Evolutionary conservation across 2,329 filamentous ascomycete genomes (phyloP).

Genomic region (Aureobasidium vineae): DNA sequence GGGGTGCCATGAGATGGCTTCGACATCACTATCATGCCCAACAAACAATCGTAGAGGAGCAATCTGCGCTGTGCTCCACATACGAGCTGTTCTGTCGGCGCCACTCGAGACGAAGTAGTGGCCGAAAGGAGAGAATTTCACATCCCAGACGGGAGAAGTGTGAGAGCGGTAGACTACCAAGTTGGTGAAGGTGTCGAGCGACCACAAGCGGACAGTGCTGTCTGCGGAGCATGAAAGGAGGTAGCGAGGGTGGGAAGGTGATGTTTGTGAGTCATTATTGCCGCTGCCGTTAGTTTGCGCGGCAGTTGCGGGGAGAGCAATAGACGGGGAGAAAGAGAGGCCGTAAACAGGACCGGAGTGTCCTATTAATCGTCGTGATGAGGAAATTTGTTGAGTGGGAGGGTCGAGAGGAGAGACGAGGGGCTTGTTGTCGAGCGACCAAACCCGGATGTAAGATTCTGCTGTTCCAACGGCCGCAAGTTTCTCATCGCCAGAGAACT

Average conservation of each 20-base stretch:
- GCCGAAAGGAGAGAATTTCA: constrained; percentile 87
- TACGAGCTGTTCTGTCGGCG: constrained; percentile 82
- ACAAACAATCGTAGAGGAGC: constrained; percentile 84
- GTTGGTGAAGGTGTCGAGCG: constrained; percentile 85
- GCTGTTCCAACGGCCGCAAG: constrained; percentile 86
- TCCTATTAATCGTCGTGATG: constrained; percentile 75
- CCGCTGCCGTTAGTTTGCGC: constrained; percentile 41
- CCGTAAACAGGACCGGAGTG: constrained; percentile 88
- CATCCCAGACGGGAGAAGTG: constrained; percentile 81
- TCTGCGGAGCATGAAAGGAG: constrained; percentile 87
- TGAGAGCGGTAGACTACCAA: constrained; percentile 93
- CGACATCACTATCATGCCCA: constrained; percentile 91
- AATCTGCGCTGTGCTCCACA: constrained; percentile 93
- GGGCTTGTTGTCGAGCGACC: constrained; percentile 82
- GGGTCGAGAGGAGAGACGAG: constrained; percentile 66
- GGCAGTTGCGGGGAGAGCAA: constrained; percentile 43
- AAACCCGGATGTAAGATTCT: constrained; percentile 94
- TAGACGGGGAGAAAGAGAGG: constrained; percentile 80
- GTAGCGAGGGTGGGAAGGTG: constrained; percentile 57
- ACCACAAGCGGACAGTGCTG: constrained; percentile 88
- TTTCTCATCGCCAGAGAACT: constrained; percentile 88
- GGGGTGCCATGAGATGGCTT: constrained; percentile 87
- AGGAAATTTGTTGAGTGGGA: constrained; percentile 59
- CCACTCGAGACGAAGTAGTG: constrained; percentile 91
- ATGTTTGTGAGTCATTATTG: constrained; percentile 49